phyloP scores from a whole-genome alignment of 805 yeast genomes.

The Ogataea paradorogensis region DNA sequence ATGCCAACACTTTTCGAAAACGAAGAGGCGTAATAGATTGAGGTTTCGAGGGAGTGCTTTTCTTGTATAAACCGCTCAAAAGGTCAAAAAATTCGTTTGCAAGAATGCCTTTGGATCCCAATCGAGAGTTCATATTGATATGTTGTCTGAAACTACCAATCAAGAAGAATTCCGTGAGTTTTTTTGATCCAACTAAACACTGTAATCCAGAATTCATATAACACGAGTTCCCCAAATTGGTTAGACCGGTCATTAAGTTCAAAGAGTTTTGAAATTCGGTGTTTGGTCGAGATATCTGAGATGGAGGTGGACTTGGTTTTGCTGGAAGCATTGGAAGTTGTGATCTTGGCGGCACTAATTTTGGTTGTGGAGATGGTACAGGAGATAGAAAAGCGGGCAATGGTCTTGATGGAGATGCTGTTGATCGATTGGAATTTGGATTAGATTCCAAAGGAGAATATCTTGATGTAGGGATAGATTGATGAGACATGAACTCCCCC shows the following conservation, averaged over 20 bases:
- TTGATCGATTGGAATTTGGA: neutral
- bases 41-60: constrained; percentile 25
- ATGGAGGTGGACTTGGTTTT: constrained; percentile 8
- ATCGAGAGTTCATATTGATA: constrained; percentile 65
- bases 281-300: constrained; percentile 7
- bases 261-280: constrained; percentile 23
- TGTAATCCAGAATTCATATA: constrained; percentile 91
- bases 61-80: constrained; percentile 50
- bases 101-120: constrained; percentile 80
- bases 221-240: constrained; percentile 86
- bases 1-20: constrained; percentile 67
- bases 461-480: constrained; percentile 15
- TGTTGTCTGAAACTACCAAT: constrained; percentile 58
- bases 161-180: constrained; percentile 60
- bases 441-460: constrained; percentile 5
- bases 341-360: constrained; percentile 9
- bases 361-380: constrained; percentile 13
- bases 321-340: constrained; percentile 11
- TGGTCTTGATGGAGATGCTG: constrained; percentile 19
- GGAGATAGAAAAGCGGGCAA: constrained; percentile 22
- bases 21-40: constrained; percentile 54
- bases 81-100: constrained; percentile 67
- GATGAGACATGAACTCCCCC: constrained; percentile 20
- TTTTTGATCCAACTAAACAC: constrained; percentile 73
- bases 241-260: constrained; percentile 63